Conservation (phyloP, 2,329 filamentous ascomycete genomes). For the Rugonectria rugulosa region DNA sequence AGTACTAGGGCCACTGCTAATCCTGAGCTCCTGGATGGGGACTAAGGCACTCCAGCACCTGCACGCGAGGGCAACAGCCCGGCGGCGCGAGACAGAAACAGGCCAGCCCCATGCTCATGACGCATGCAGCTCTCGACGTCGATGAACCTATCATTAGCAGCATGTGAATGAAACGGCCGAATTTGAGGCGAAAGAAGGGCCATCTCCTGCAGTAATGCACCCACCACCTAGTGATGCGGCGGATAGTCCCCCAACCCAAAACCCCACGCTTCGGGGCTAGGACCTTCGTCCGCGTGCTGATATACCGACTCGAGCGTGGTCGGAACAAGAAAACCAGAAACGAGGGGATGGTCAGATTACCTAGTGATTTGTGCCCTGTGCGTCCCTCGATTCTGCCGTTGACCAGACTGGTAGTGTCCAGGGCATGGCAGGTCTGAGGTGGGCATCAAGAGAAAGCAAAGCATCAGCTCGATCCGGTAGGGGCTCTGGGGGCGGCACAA, state of each 20-base stretch:
- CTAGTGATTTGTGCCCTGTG: background rate
- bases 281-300: slow-evolving; percentile 31
- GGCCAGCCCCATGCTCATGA: slow-evolving; percentile 21
- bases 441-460: background rate
- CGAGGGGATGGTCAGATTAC: slow-evolving; percentile 8
- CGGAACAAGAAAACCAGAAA: slow-evolving; percentile 12
- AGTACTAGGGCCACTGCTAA: slow-evolving; percentile 5
- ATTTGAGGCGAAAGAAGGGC: slow-evolving; percentile 22
- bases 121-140: slow-evolving; percentile 27
- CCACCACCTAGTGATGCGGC: slow-evolving; percentile 23
- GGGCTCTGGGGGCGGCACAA: slow-evolving; percentile 1
- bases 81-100: slow-evolving; percentile 16
- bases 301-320: slow-evolving; percentile 31
- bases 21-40: slow-evolving; percentile 7
- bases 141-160: slow-evolving; percentile 42
- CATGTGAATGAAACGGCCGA: slow-evolving; percentile 38
- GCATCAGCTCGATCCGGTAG: slow-evolving; percentile 3
- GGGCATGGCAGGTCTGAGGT: slow-evolving; percentile 1
- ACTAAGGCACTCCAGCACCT: slow-evolving; percentile 22
- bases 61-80: slow-evolving; percentile 20
- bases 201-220: slow-evolving; percentile 25
- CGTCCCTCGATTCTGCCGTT: background rate
- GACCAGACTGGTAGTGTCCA: background rate
- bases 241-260: slow-evolving; percentile 11
- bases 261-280: slow-evolving; percentile 31